A percentile compares a stretch with the other conserved stretches of the same genome.
phyloP scores from a whole-genome alignment of 164 flowering plant species.

The Umbellularia californica region DNA sequence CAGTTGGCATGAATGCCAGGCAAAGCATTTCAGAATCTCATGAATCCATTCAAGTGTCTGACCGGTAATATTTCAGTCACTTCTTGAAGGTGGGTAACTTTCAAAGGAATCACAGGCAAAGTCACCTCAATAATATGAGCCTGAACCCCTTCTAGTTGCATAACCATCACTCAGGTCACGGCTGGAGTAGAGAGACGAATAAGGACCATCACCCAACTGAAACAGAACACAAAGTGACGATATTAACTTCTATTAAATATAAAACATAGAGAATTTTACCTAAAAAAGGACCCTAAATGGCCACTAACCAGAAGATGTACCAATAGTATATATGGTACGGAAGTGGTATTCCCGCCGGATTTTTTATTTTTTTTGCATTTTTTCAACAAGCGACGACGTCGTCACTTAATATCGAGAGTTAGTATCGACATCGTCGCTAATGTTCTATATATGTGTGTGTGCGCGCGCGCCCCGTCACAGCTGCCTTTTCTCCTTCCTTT shows the following conservation, averaged over 20 bases:
- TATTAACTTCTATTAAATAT: background rate
- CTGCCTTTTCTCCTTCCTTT: no score
- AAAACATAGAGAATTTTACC: no score
- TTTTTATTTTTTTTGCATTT: no score
- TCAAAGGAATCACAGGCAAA: conserved; percentile 1
- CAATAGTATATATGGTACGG: no score
- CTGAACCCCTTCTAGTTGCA: conserved; percentile 59
- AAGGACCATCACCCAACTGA: conserved; percentile 75
- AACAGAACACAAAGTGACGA: background rate
- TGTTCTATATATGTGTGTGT: no score
- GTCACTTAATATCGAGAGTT: no score
- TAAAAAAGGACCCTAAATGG: no score
- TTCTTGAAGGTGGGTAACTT: background rate
- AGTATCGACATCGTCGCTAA: no score
- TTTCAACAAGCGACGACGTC: no score
- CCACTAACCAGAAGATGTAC: no score
- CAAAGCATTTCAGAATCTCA: background rate
- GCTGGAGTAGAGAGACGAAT: conserved; percentile 72
- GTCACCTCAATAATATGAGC: conserved; percentile 73
- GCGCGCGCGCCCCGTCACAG: no score
- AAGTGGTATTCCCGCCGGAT: no score
- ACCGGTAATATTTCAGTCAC: conserved; percentile 3
- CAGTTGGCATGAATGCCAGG: background rate
- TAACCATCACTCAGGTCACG: conserved; percentile 70
- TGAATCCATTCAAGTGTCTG: conserved; percentile 4